Conservation (phyloP, 225 moss, liverwort and hornwort species). For the Bryoerythrophyllum caledonicum region DNA sequence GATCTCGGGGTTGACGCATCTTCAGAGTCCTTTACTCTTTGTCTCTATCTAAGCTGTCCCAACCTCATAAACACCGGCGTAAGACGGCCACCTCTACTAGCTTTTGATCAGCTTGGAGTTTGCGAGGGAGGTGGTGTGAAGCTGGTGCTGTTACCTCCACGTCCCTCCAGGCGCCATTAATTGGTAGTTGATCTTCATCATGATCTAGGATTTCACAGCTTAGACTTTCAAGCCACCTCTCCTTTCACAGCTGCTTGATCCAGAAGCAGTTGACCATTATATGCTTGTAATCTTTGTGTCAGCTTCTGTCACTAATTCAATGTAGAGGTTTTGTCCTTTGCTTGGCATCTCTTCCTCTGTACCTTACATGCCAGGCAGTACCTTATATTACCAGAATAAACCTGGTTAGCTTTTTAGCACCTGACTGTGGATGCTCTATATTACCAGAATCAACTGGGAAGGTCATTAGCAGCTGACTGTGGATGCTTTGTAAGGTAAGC, state of each 20-base stretch:
- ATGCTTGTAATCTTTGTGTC: not conserved
- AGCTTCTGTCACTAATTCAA: not conserved
- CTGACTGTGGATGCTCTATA: too few relatives aligned
- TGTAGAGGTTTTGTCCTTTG: not conserved
- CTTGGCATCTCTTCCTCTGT: not conserved
- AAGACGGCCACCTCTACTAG: not conserved
- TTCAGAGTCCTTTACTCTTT: conserved; percentile 2
- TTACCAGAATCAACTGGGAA: not conserved
- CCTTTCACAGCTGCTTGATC: conserved; percentile 12
- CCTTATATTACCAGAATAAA: too few relatives aligned
- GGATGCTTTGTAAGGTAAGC: too few relatives aligned
- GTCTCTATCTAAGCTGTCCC: conserved; percentile 22
- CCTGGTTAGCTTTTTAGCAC: too few relatives aligned
- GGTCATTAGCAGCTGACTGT: not conserved
- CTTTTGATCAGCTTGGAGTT: not conserved
- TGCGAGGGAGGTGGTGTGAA: not conserved
- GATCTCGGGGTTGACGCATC: conserved; percentile 15
- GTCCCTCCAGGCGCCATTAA: conserved; percentile 18
- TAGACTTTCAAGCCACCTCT: conserved; percentile 5
- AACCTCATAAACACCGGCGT: not conserved
- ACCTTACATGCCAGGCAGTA: not conserved
- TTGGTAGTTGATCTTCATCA: conserved; percentile 15
- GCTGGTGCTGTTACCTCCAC: too few relatives aligned
- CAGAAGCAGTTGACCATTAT: conserved; percentile 24
- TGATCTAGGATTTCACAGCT: conserved; percentile 15